These are phyloP conservation scores for Ceratocystis huliohia DNA, from an alignment of 2,329 filamentous ascomycete species.

Conservation along the genomic window DNA sequence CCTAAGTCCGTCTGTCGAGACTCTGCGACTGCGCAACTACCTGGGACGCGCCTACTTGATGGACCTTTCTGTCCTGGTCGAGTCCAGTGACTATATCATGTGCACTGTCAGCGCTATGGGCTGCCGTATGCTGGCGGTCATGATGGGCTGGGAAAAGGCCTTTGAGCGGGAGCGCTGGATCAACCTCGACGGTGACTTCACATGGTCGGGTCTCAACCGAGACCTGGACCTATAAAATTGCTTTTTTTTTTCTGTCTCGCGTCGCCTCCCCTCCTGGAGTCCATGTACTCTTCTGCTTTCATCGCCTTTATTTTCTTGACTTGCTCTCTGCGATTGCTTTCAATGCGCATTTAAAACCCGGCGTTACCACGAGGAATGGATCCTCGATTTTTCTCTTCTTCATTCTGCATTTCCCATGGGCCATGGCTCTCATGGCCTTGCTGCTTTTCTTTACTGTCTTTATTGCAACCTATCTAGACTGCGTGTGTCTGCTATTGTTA, in stretches of 20 bases:
- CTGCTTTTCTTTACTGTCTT: neutral
- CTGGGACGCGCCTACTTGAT: constrained; percentile 72
- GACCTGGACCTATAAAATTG: constrained; percentile 19
- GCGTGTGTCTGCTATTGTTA: neutral
- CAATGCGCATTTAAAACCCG: neutral
- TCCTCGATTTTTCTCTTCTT: neutral
- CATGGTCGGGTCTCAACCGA: constrained; percentile 42
- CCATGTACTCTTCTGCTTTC: neutral
- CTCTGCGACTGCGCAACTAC: constrained; percentile 56
- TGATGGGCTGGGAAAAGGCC: constrained; percentile 71
- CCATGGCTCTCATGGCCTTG: neutral
- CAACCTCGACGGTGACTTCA: constrained; percentile 63
- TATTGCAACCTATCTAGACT: constrained; percentile 9
- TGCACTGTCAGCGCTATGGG: constrained; percentile 63
- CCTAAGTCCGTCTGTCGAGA: constrained; percentile 35
- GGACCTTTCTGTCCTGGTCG: constrained; percentile 61
- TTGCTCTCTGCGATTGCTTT: too few species aligned
- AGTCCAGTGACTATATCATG: constrained; percentile 55
- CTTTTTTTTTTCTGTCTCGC: neutral
- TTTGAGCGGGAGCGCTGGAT: constrained; percentile 52
- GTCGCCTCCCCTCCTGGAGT: too few species aligned
- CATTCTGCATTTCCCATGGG: neutral
- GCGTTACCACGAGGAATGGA: neutral
- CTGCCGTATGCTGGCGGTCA: constrained; percentile 65
- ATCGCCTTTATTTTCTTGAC: neutral